phyloP scores from a whole-genome alignment of 2,329 filamentous ascomycete species.

The Epicoccum nigrum region DNA sequence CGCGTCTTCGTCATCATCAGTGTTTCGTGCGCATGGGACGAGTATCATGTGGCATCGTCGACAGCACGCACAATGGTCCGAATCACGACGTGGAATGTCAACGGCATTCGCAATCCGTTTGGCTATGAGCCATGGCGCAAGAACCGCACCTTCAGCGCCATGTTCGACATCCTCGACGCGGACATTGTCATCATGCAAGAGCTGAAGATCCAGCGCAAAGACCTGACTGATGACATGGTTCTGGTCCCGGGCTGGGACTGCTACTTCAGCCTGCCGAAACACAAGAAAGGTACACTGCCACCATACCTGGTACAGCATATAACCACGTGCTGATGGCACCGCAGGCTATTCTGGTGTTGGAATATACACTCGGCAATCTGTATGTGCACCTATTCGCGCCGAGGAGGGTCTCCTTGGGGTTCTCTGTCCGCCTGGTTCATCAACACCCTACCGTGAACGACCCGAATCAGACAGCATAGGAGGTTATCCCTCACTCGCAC shows the following conservation, averaged over 20 bases:
- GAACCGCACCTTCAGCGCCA: conserved; percentile 61
- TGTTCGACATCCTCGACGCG: conserved; percentile 92
- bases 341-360: conserved; percentile 93
- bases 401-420: conserved; percentile 93
- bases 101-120: conserved; percentile 62
- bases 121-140: conserved; percentile 59
- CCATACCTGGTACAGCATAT: not conserved
- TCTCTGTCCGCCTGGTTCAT: conserved; percentile 74
- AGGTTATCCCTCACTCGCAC: conserved; percentile 76
- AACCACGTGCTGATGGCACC: conserved; percentile 20
- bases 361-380: conserved; percentile 88
- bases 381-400: conserved; percentile 83
- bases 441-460: conserved; percentile 74
- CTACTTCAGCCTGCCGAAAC: conserved; percentile 88
- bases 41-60: conserved; percentile 18
- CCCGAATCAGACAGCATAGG: conserved; percentile 79
- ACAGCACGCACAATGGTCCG: conserved; percentile 66
- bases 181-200: conserved; percentile 97
- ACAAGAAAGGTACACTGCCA: conserved; percentile 79
- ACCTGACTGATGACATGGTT: conserved; percentile 94
- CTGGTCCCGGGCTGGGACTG: conserved; percentile 94
- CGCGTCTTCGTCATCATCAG: conserved; percentile 19
- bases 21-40: conserved; percentile 3
- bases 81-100: conserved; percentile 69
- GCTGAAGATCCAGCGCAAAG: conserved; percentile 93